phyloP scores from a whole-genome alignment of 2,329 filamentous ascomycete species.

The Aureobasidium sp. region DNA sequence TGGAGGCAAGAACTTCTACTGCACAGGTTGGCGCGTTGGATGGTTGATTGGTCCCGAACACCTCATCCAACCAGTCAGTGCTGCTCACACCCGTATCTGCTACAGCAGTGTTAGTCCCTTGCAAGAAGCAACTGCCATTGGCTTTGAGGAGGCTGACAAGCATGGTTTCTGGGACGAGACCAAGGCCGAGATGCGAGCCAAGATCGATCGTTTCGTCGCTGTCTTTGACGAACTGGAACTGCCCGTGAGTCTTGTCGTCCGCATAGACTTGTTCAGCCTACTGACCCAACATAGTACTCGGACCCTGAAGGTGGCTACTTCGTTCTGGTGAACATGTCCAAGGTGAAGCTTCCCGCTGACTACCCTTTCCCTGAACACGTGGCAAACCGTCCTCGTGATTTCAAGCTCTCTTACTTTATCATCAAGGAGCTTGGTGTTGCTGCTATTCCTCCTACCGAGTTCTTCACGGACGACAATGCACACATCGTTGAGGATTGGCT shows the following conservation, averaged over 20 bases:
- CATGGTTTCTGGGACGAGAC: conserved; percentile 82
- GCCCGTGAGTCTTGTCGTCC: conserved; percentile 22
- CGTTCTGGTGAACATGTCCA: conserved; percentile 85
- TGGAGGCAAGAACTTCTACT: conserved; percentile 97
- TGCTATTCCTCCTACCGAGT: conserved; percentile 93
- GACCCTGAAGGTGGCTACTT: conserved; percentile 97
- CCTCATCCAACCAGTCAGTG: conserved; percentile 83
- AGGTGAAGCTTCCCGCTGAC: conserved; percentile 72
- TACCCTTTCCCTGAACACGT: conserved; percentile 91
- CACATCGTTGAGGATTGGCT: conserved; percentile 88
- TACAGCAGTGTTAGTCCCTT: conserved; percentile 89
- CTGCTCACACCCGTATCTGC: conserved; percentile 93
- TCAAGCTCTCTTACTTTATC: conserved; percentile 91
- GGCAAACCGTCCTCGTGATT: conserved; percentile 77
- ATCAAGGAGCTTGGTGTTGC: conserved; percentile 95
- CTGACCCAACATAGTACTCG: conserved; percentile 51
- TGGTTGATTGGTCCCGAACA: conserved; percentile 88
- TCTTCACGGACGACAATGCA: conserved; percentile 80
- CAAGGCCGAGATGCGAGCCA: conserved; percentile 79
- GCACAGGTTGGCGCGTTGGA: conserved; percentile 92
- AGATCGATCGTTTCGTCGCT: conserved; percentile 80
- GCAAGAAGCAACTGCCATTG: conserved; percentile 89
- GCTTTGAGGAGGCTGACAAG: conserved; percentile 82
- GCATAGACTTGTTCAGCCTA: background rate
- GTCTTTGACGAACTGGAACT: conserved; percentile 43